Conservation (phyloP, 2,329 filamentous ascomycete genomes). For the Grosmannia huntii region DNA sequence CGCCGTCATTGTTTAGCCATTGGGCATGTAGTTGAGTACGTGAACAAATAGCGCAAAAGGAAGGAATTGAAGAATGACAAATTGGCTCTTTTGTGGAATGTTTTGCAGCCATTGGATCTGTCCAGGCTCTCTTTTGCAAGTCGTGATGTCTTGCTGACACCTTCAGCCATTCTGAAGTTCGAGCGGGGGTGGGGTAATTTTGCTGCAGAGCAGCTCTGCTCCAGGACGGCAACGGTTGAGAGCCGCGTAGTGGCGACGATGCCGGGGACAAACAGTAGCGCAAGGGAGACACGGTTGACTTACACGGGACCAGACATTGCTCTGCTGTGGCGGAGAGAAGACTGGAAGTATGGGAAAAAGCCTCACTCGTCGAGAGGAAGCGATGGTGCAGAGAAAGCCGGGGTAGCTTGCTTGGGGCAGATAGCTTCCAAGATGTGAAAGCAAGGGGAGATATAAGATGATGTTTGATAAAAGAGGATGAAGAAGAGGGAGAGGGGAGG, state of each 20-base stretch:
- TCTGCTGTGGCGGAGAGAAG: constrained; percentile 1
- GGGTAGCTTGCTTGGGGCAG: neutral
- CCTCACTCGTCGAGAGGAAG: neutral
- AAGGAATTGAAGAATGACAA: neutral
- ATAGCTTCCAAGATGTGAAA: neutral
- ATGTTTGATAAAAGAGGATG: neutral
- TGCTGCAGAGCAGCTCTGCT: neutral
- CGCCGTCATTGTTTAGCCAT: constrained; percentile 7
- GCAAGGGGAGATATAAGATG: neutral
- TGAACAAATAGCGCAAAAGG: neutral
- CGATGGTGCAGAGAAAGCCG: neutral
- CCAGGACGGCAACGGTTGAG: neutral
- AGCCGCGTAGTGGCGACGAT: neutral
- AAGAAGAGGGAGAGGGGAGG: neutral
- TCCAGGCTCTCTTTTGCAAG: neutral
- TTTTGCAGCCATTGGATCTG: too few relatives aligned
- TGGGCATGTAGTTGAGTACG: neutral
- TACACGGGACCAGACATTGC: constrained; percentile 56
- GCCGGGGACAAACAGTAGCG: neutral
- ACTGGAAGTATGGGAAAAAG: neutral
- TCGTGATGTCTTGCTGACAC: neutral
- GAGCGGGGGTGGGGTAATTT: constrained; percentile 14
- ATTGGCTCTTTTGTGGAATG: neutral
- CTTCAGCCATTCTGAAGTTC: neutral
- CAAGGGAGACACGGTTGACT: constrained; percentile 26